Base-by-base conservation (phyloP, 108 stramenopile species). In the Craspedostauros australis region DNA sequence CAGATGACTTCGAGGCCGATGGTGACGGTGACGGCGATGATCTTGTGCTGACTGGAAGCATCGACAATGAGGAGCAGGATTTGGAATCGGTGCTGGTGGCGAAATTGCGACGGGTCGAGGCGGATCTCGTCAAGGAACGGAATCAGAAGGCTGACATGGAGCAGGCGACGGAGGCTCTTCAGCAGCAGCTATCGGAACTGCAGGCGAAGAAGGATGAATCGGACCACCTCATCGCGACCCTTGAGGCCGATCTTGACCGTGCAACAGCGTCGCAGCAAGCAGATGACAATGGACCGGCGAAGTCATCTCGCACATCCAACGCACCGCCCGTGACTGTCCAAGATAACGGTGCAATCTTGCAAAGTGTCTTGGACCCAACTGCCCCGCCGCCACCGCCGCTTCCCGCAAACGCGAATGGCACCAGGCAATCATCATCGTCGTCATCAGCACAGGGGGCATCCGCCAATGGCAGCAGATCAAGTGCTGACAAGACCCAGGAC, bases 121-220 rank as follows among this genome's bases (percentile, higher is more conserved):
- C 86, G 7, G 93, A 94, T n/a, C 72, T 94, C 14, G 80, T 94
- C 1, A 76, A 71, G 40, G 88, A 88, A 54, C 71, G 85, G 36
- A 65, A 80, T 42, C 69, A 70, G 20, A 74, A 70, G 45, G 33
- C 41, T 0, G 84, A 88, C 25, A 45, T 53, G 2, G 19, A 29
- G 15, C 54, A 81, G 39, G 79, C 66, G 26, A 41, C 50, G 0
- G 73, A 74, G 1, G 43, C 71, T 21, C 27, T 88, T 26, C 57
- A 60, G 19, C 41, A 43, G 45, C 37, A 73, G 46, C 44, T 88
- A 22, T 40, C 42, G 1, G 57, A 63, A 15, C 50, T 84, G 3
- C 63, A 79, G 32, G 71, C 77, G 25, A 69, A 71, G 0, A 83
- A 80, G 50, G 66, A 46, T 22, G 82, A 79, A 12, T 68, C 80